A percentile compares a stretch with the other conserved stretches of the same genome.
These are phyloP conservation scores for Fraxinus excelsior DNA, from an alignment of 257 asterid genomes.

Conservation along the genomic window DNA sequence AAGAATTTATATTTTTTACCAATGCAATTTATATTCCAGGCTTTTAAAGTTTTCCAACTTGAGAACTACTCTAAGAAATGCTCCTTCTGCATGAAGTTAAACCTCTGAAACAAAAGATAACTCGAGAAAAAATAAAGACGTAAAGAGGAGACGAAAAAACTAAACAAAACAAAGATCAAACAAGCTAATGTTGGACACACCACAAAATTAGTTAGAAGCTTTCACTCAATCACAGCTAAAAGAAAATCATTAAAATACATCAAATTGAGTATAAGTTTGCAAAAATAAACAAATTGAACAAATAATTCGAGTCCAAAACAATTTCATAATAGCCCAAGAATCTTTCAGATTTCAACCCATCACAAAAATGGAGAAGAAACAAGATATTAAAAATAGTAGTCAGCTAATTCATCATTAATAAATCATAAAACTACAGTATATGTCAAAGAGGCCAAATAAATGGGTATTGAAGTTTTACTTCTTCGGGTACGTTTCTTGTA, in stretches of 20 bases:
- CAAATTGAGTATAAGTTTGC: background rate
- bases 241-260: background rate
- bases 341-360: background rate
- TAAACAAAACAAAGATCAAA: background rate
- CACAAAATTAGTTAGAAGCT: background rate
- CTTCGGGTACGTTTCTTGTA: slow-evolving; percentile 95
- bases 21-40: no score
- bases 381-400: background rate
- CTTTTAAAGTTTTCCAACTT: no score
- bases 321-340: background rate
- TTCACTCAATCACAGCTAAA: background rate
- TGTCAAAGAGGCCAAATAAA: background rate
- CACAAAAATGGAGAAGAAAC: background rate
- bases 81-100: no score
- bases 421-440: background rate
- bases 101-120: no score
- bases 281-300: background rate
- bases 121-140: no score
- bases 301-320: background rate
- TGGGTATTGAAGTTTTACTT: slow-evolving; percentile 35
- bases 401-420: background rate
- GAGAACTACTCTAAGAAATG: no score
- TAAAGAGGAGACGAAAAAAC: no score
- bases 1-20: no score
- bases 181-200: background rate